These are phyloP conservation scores for Xylaria sp. DNA, from an alignment of 2,329 filamentous ascomycete genomes.

Conservation along the genomic window DNA sequence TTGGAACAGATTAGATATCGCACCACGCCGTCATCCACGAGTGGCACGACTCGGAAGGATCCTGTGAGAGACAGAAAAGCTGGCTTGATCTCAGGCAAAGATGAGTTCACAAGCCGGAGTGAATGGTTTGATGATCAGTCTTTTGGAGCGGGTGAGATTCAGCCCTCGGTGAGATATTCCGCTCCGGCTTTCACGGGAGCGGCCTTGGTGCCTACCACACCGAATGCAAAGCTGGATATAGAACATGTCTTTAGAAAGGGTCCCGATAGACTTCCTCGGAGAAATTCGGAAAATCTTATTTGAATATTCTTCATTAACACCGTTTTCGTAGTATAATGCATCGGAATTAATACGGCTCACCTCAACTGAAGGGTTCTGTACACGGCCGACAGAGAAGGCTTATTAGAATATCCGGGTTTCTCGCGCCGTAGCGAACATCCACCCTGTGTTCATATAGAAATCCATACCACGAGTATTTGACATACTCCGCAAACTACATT, in stretches of 20 bases:
- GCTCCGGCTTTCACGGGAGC: background rate
- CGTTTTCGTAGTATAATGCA: background rate
- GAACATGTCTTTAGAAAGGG: no score
- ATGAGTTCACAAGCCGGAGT: background rate
- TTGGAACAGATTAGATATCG: background rate
- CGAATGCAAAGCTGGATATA: no score
- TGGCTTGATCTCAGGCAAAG: background rate
- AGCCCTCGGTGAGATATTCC: conserved; percentile 11
- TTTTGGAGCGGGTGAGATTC: background rate
- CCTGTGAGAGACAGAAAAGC: background rate
- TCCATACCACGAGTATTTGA: no score
- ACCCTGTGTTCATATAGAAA: no score
- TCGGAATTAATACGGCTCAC: no score
- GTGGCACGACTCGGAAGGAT: conserved; percentile 4
- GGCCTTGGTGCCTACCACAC: background rate
- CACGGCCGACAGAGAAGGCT: no score
- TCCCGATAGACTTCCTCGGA: background rate
- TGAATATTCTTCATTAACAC: background rate
- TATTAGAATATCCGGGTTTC: no score
- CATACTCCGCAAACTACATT: no score
- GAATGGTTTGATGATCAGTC: background rate
- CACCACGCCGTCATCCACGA: background rate
- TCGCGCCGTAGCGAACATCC: no score
- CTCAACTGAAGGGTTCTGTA: no score
- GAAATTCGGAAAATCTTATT: conserved; percentile 14